phyloP scores from a whole-genome alignment of 345 rosid genomes.

The Cardamine chenopodiifolia region DNA sequence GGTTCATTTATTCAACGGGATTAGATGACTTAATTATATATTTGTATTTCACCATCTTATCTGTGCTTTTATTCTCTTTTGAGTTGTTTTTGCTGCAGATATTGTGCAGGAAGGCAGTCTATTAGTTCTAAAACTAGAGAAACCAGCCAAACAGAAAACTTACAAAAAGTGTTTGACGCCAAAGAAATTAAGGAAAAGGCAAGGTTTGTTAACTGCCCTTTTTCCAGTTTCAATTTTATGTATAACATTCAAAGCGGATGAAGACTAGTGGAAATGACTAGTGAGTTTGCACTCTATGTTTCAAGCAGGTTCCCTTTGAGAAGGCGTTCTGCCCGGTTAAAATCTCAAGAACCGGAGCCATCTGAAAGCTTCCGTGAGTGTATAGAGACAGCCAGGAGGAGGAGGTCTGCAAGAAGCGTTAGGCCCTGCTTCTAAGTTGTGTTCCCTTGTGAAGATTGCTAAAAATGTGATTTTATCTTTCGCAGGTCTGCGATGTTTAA shows the following conservation, averaged over 20 bases:
- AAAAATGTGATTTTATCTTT: background rate
- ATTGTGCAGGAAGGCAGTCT: background rate
- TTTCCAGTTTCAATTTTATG: background rate
- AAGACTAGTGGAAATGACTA: background rate
- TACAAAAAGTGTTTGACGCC: background rate
- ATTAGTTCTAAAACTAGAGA: background rate
- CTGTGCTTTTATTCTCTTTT: background rate
- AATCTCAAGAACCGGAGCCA: conserved; percentile 12
- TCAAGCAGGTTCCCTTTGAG: conserved; percentile 5
- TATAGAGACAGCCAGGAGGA: conserved; percentile 16
- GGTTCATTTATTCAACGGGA: background rate
- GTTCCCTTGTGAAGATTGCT: conserved; percentile 14
- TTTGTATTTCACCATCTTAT: background rate
- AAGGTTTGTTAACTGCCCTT: conserved; percentile 6
- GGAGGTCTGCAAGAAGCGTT: conserved; percentile 28
- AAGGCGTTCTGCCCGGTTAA: conserved; percentile 12
- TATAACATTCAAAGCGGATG: background rate
- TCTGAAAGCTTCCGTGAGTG: conserved; percentile 13
- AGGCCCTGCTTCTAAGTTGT: conserved; percentile 7
- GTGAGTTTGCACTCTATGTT: background rate
- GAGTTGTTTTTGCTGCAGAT: conserved; percentile 14
- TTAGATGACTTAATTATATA: background rate
- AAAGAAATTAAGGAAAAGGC: background rate
- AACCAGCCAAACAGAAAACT: background rate
- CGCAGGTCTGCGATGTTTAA: conserved; percentile 36